Conservation (phyloP, 768 basidiomycete genomes). For the Tylopilus cervinicoccineus region DNA sequence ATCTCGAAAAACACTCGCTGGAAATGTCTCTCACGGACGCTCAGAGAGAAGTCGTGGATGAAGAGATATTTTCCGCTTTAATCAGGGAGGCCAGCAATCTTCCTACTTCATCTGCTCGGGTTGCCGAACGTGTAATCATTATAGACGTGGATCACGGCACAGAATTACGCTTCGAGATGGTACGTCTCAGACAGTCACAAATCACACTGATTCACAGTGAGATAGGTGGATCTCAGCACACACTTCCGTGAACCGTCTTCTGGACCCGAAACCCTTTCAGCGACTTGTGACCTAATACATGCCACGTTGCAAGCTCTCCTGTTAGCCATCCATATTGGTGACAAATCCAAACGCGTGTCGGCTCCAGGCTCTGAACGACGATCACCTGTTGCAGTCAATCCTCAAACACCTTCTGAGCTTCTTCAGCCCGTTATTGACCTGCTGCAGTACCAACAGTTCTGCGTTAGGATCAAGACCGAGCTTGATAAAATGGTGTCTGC, state of each 20-base stretch:
- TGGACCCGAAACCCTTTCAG: conserved; percentile 20
- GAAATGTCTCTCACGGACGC: conserved; percentile 52
- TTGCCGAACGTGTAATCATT: conserved; percentile 72
- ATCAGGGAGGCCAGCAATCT: conserved; percentile 74
- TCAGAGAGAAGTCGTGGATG: conserved; percentile 72
- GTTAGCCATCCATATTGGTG: conserved; percentile 51
- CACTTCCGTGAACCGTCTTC: conserved; percentile 7
- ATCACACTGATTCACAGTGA: conserved; percentile 2
- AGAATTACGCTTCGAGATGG: conserved; percentile 71
- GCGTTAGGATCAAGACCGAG: conserved; percentile 56
- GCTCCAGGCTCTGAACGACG: conserved; percentile 27
- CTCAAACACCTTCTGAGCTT: conserved; percentile 40
- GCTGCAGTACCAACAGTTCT: conserved; percentile 77
- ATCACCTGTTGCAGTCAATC: conserved; percentile 9
- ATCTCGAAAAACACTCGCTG: conserved; percentile 35
- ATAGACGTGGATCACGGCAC: conserved; percentile 72
- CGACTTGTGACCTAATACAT: conserved; percentile 66
- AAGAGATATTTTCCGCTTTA: conserved; percentile 73
- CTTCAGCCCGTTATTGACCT: conserved; percentile 76
- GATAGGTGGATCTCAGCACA: conserved; percentile 34
- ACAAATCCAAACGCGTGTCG: conserved; percentile 41
- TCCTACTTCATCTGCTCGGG: conserved; percentile 71
- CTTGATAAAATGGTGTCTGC: conserved; percentile 47
- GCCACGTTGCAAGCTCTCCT: conserved; percentile 60
- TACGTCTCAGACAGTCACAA: conserved; percentile 31